Percentiles rank a stretch among this genome's conserved stretches.
phyloP scores from a whole-genome alignment of 352 stramenopile genomes.

The Pythium pectinolyticum region DNA sequence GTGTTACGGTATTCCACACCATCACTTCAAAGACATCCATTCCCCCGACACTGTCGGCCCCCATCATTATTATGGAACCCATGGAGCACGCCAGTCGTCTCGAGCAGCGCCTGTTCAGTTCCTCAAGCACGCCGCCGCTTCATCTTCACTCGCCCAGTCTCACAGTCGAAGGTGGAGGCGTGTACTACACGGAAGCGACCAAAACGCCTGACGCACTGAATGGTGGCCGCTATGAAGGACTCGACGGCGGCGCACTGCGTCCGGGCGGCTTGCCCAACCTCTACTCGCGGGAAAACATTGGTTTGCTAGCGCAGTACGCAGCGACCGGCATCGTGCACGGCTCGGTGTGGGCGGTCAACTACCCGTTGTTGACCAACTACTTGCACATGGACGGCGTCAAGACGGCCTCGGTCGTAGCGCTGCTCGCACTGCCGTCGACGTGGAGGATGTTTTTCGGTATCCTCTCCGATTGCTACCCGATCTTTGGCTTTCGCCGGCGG shows the following conservation, averaged over 20 bases:
- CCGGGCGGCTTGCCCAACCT: conserved; percentile 32
- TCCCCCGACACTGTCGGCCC: too few species aligned
- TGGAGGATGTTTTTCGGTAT: conserved; percentile 80
- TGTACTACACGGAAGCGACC: conserved; percentile 24
- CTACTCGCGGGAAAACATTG: conserved; percentile 32
- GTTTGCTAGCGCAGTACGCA: conserved; percentile 36
- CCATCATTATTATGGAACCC: too few species aligned
- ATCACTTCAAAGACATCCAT: too few species aligned
- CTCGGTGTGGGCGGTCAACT: conserved; percentile 26
- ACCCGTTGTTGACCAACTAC: conserved; percentile 47
- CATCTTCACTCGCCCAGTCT: conserved; percentile 7
- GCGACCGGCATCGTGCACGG: conserved; percentile 32
- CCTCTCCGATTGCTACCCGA: conserved; percentile 82
- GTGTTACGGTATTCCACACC: too few species aligned
- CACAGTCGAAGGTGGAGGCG: conserved; percentile 16
- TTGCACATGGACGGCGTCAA: conserved; percentile 33
- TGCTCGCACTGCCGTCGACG: conserved; percentile 52
- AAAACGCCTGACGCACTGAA: conserved; percentile 37
- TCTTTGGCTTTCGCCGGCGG: conserved; percentile 78
- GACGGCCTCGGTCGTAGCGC: conserved; percentile 26
- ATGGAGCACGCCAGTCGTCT: conserved; percentile 29
- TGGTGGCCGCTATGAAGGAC: too few species aligned
- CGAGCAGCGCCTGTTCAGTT: conserved; percentile 38
- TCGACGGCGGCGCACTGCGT: conserved; percentile 32
- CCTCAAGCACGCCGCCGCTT: too few species aligned